Base-by-base conservation (phyloP, 768 basidiomycete genomes). In the Leccinum disarticulatum region DNA sequence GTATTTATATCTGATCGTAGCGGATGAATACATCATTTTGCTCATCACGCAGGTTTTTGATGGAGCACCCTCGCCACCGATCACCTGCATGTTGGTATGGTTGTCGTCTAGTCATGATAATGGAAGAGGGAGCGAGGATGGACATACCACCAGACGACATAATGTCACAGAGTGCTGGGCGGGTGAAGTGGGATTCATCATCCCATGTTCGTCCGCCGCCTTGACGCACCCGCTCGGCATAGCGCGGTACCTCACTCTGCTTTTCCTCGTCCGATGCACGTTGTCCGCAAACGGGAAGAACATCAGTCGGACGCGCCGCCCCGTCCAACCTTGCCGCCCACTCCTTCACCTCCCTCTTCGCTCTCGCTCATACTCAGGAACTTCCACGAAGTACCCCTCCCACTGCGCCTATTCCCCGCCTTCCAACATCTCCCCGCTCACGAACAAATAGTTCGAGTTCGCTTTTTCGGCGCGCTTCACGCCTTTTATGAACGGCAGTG, bases 201-300 rank as follows among this genome's bases (percentile, higher is more conserved):
- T 91, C 46, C 78, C 83, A 67, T 91, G 88, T 77, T 98, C 97
- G 74, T 99, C 88, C 11, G 96, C 96, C 3, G 94, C 93, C 77
- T 93, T 94, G 79, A 99, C 94, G 66, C 92, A 94, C 52, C 97
- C 97, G 54, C 88, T 85, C 3, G 92, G 90, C 7, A 95, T 93
- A 27, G 93, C 94, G 51, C 98, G 81, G 75, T 97, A 98, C 70
- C 77, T 85, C 52, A 94, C 95, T 0, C 97, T 97, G 61, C 93
- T 95, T 81, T 91, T 88, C 74, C 84, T 81, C 54, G 93, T 92
- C 49, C 97, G 82, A 72, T 98, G 91, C 33, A 99, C 95, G 67
- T 98, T 99, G 71, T 99, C 97, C 13, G 96, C 84, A 86, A 98
- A 98, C 17, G 97, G 97, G 94, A 98, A 98, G 84, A 99, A 99